Evolutionary conservation across 2,329 filamentous ascomycete genomes (phyloP).

Genomic region (Exophiala lecanii-corni): DNA sequence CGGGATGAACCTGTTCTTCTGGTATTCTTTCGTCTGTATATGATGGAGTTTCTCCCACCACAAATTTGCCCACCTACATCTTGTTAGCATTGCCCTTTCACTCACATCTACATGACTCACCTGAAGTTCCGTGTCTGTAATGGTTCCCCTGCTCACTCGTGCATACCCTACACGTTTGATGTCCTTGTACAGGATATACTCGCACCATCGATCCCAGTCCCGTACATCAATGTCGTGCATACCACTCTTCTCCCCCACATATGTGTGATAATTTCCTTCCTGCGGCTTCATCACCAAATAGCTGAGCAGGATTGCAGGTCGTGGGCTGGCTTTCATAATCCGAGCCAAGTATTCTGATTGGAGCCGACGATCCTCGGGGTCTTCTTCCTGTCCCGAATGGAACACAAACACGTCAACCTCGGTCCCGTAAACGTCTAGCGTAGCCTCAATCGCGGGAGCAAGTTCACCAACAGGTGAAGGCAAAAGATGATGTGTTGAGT

Average conservation of each 20-base stretch:
- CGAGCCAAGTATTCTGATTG: slow-evolving; percentile 82
- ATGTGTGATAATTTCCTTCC: slow-evolving; percentile 94
- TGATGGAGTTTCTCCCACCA: slow-evolving; percentile 66
- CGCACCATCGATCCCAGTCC: slow-evolving; percentile 98
- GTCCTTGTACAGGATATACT: slow-evolving; percentile 95
- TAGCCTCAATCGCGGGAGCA: slow-evolving; percentile 94
- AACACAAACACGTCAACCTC: slow-evolving; percentile 94
- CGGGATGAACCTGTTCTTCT: slow-evolving; percentile 71
- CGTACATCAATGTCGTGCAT: slow-evolving; percentile 93
- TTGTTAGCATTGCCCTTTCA: slow-evolving; percentile 16
- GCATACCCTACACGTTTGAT: slow-evolving; percentile 84
- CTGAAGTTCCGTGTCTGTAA: slow-evolving; percentile 96
- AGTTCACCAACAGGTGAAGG: slow-evolving; percentile 92
- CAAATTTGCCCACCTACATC: slow-evolving; percentile 75
- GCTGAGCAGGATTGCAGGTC: slow-evolving; percentile 78
- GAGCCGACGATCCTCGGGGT: slow-evolving; percentile 81
- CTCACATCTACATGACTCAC: slow-evolving; percentile 41
- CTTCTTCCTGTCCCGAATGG: slow-evolving; percentile 97
- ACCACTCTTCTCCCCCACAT: slow-evolving; percentile 76
- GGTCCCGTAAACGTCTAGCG: slow-evolving; percentile 85
- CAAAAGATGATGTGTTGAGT: slow-evolving; percentile 91
- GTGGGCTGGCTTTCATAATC: slow-evolving; percentile 75
- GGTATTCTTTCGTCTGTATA: slow-evolving; percentile 60
- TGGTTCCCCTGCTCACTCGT: slow-evolving; percentile 78
- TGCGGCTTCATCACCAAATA: slow-evolving; percentile 90